Evolutionary conservation across 768 basidiomycete genomes (phyloP).

Genomic region (Kwoniella sp.): DNA sequence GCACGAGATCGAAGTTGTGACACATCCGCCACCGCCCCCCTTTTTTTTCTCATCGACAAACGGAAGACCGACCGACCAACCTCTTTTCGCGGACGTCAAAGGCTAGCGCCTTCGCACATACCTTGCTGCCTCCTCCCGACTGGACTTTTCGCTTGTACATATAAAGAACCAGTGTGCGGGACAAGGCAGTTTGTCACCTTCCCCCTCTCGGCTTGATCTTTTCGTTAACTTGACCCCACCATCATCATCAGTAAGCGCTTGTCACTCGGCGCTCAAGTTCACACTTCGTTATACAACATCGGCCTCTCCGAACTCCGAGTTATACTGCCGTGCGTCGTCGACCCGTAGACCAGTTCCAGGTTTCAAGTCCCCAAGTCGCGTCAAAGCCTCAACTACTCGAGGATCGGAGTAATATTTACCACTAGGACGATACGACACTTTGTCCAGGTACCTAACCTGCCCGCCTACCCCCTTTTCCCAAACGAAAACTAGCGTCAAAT

Average conservation of each 20-base stretch:
- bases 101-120: neutral
- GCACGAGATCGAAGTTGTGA: neutral
- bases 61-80: neutral
- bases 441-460: too few species aligned
- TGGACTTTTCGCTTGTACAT: neutral
- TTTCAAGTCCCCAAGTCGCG: neutral
- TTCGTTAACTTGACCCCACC: neutral
- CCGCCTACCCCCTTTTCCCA: too few species aligned
- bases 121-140: neutral
- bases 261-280: neutral
- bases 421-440: neutral
- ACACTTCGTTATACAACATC: neutral
- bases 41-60: neutral
- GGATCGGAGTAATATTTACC: neutral
- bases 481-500: constrained; percentile 3
- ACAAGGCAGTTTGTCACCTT: neutral
- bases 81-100: neutral
- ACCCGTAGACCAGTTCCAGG: neutral
- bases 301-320: neutral
- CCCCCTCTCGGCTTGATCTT: neutral
- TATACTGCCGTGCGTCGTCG: too few species aligned
- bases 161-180: neutral
- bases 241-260: neutral
- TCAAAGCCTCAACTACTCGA: neutral
- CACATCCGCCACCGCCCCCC: neutral